Evolutionary conservation across 2,329 filamentous ascomycete species (phyloP).

Genomic region (Tolypocladium paradoxum): DNA sequence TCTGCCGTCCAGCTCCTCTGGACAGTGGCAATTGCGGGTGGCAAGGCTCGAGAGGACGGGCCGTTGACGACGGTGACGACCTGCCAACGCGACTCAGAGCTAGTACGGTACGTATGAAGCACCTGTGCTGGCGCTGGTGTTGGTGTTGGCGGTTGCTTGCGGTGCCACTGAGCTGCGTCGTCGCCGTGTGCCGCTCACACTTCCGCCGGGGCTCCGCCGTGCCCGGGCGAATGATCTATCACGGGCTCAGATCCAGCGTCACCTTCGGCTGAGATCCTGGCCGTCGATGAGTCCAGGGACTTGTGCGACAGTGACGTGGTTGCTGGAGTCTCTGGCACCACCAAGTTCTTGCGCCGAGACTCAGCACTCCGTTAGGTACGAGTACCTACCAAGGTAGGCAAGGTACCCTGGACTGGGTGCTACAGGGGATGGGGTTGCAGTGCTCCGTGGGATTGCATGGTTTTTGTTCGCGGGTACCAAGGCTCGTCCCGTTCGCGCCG

Average conservation of each 20-base stretch:
- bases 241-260: not conserved
- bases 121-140: not conserved
- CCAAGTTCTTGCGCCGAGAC: not conserved
- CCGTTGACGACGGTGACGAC: not conserved
- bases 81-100: not conserved
- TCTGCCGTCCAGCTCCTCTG: not conserved
- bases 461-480: conserved; percentile 12
- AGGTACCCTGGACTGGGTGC: not conserved
- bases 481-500: conserved; percentile 24
- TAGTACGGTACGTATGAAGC: not conserved
- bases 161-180: not conserved
- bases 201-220: not conserved
- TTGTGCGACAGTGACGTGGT: not conserved
- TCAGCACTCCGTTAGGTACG: no score
- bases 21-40: not conserved
- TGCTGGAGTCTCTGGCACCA: not conserved
- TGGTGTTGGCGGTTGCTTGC: not conserved
- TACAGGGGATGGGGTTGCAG: not conserved
- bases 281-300: not conserved
- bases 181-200: not conserved
- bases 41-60: not conserved
- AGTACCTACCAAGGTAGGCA: no score
- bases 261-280: not conserved
- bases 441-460: not conserved
- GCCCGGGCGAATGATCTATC: not conserved